Base-by-base conservation (phyloP, 352 stramenopile genomes). In the Lagenidium sp. region DNA sequence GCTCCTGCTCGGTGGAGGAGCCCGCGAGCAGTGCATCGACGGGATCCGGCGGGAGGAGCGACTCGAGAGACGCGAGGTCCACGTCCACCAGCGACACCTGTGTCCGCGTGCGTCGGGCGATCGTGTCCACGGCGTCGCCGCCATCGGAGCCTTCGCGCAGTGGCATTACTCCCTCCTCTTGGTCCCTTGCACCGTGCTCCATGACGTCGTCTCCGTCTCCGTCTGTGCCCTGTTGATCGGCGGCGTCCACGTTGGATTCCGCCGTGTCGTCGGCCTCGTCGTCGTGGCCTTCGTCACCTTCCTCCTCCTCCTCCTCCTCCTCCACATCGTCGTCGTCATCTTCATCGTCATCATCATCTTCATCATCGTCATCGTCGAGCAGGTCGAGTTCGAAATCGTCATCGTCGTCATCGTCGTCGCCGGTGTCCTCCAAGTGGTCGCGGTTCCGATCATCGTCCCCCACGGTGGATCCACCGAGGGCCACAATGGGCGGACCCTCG, bases 1-100 rank as follows among this genome's bases (percentile, higher is more conserved):
- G 54, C 41, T 82, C 75, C 21, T 85, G 56, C 25, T n/a, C n/a
- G n/a, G n/a, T n/a, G n/a, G n/a, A n/a, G n/a, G n/a, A n/a, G n/a
- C n/a, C 66, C 63, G 1, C 36, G 12, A 58, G 35, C 6, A 62
- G 25, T n/a, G 51, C 29, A 22, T 82, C 65, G 4, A 38, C 25
- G n/a, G 38, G 36, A 28, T 56, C 53, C 3, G 47, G 47, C 4
- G 68, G 64, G 10, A 90, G 47, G 12, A 62, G 66, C 18, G 72
- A 68, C 53, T 90, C 78, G 18, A 90, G 63, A 41, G 60, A 65
- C 50, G 85, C 74, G 41, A 90, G 79, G 13, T 66, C 59, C 7
- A 90, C 78, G 44, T 86, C 62, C 40, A 83, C 72, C 25, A 90
- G 69, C 41, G 78, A 90, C 15, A 85, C 52, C 35, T 86, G 75